A percentile compares a stretch with the other conserved stretches of the same genome.
Evolutionary conservation across 495 filamentous ascomycete genomes (phyloP).

Genomic region (Hypoxylon fuscum): DNA sequence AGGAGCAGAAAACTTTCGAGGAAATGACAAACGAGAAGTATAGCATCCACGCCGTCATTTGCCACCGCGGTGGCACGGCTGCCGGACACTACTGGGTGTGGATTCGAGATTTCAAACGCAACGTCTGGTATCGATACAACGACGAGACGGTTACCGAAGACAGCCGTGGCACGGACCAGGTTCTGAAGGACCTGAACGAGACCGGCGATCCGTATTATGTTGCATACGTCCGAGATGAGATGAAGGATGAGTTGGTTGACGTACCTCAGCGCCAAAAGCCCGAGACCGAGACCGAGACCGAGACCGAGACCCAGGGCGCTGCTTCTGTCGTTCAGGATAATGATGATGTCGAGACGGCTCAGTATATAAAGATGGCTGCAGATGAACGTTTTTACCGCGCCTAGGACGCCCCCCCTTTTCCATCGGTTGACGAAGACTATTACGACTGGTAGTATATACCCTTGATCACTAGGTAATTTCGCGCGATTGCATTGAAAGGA

Average conservation of each 20-base stretch:
- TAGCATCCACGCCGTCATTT: slow-evolving; percentile 89
- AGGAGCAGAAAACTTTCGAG: slow-evolving; percentile 50
- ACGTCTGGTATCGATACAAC: slow-evolving; percentile 94
- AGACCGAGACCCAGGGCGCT: neutral
- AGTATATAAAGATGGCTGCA: no score
- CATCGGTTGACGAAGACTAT: no score
- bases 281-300: no score
- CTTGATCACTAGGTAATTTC: no score
- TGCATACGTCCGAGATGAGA: slow-evolving; percentile 76
- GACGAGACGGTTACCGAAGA: slow-evolving; percentile 79
- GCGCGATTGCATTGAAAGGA: no score
- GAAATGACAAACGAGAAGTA: slow-evolving; percentile 71
- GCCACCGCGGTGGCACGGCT: slow-evolving; percentile 72
- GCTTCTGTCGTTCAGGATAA: slow-evolving; percentile 8
- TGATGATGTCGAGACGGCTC: slow-evolving; percentile 36
- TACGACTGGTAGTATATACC: neutral
- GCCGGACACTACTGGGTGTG: slow-evolving; percentile 98
- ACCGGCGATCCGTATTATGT: slow-evolving; percentile 86
- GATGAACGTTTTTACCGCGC: no score
- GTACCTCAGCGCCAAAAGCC: slow-evolving; percentile 45
- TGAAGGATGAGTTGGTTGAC: slow-evolving; percentile 69
- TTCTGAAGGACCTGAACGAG: slow-evolving; percentile 70
- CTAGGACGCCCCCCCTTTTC: no score
- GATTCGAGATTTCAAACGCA: slow-evolving; percentile 84
- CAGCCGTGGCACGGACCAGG: slow-evolving; percentile 57